A percentile compares a stretch with the other conserved stretches of the same genome.
These are phyloP conservation scores for Plasmodium cynomolgi DNA, from an alignment of 169 alveolate genomes.

Conservation along the genomic window DNA sequence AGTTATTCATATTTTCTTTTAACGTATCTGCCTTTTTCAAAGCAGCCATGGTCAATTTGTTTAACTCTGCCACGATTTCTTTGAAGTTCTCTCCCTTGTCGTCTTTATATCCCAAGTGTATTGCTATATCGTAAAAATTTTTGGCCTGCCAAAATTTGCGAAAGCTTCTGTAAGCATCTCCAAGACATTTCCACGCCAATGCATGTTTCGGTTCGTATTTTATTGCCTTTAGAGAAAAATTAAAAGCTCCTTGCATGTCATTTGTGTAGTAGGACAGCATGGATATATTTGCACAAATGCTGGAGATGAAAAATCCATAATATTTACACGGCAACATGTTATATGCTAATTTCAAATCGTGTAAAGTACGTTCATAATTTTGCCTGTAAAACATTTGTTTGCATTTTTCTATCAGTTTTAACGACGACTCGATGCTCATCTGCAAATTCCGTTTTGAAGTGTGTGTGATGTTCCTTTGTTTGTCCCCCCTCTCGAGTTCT, in stretches of 20 bases:
- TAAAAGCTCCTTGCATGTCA: slow-evolving; percentile 61
- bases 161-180: slow-evolving; percentile 72
- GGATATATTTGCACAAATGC: slow-evolving; percentile 35
- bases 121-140: slow-evolving; percentile 71
- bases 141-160: slow-evolving; percentile 72
- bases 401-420: slow-evolving; percentile 59
- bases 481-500: slow-evolving; percentile 38
- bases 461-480: slow-evolving; percentile 41
- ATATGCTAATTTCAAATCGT: slow-evolving; percentile 66
- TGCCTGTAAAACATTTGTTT: slow-evolving; percentile 40
- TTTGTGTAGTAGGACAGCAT: slow-evolving; percentile 53
- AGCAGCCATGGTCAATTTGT: slow-evolving; percentile 26
- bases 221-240: slow-evolving; percentile 57
- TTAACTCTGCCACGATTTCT: slow-evolving; percentile 42
- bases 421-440: slow-evolving; percentile 60
- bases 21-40: slow-evolving; percentile 52
- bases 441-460: slow-evolving; percentile 47
- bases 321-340: slow-evolving; percentile 73
- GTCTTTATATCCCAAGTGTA: slow-evolving; percentile 69
- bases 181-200: slow-evolving; percentile 65
- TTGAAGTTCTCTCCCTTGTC: slow-evolving; percentile 55
- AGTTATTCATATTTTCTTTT: slow-evolving; percentile 59
- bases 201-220: slow-evolving; percentile 53
- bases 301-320: slow-evolving; percentile 48
- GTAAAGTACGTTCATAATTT: slow-evolving; percentile 48